Evolutionary conservation across 768 basidiomycete genomes (phyloP).

Genomic region (Naganishia onofrii): DNA sequence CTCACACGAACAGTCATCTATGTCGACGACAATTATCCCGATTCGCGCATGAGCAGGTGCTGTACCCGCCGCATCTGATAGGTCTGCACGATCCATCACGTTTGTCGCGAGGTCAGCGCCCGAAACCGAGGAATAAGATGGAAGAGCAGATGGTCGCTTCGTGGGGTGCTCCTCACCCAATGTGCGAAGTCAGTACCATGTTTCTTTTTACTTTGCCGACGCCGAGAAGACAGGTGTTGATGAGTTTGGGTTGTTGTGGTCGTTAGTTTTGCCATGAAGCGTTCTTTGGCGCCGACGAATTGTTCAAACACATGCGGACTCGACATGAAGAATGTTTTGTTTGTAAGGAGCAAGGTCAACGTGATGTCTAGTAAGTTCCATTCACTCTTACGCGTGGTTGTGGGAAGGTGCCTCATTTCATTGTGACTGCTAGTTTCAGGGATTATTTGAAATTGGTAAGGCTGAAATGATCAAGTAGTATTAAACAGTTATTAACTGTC

Average conservation of each 20-base stretch:
- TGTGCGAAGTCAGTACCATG: slow-evolving; percentile 52
- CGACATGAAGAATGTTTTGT: slow-evolving; percentile 94
- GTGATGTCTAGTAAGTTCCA: slow-evolving; percentile 76
- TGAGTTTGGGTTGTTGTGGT: not conserved
- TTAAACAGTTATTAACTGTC: slow-evolving; percentile 32
- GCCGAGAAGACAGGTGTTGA: not conserved
- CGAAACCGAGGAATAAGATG: slow-evolving; percentile 40
- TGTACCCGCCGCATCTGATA: slow-evolving; percentile 69
- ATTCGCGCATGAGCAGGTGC: slow-evolving; percentile 87
- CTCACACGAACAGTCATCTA: slow-evolving; percentile 63
- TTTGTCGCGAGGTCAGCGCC: slow-evolving; percentile 46
- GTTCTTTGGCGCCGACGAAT: slow-evolving; percentile 86
- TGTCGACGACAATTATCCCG: slow-evolving; percentile 89
- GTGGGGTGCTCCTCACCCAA: slow-evolving; percentile 52
- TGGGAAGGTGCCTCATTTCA: not conserved
- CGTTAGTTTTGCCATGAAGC: slow-evolving; percentile 81
- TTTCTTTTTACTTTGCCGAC: not conserved
- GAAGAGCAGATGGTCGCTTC: slow-evolving; percentile 47
- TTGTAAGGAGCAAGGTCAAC: slow-evolving; percentile 76
- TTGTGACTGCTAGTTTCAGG: slow-evolving; percentile 60
- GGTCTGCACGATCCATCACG: slow-evolving; percentile 75
- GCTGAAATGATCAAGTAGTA: not conserved
- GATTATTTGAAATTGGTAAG: slow-evolving; percentile 68
- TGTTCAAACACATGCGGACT: slow-evolving; percentile 90
- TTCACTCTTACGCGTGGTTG: not conserved